These are phyloP conservation scores for Hysterangium stoloniferum DNA, from an alignment of 768 basidiomycete genomes.

Conservation along the genomic window DNA sequence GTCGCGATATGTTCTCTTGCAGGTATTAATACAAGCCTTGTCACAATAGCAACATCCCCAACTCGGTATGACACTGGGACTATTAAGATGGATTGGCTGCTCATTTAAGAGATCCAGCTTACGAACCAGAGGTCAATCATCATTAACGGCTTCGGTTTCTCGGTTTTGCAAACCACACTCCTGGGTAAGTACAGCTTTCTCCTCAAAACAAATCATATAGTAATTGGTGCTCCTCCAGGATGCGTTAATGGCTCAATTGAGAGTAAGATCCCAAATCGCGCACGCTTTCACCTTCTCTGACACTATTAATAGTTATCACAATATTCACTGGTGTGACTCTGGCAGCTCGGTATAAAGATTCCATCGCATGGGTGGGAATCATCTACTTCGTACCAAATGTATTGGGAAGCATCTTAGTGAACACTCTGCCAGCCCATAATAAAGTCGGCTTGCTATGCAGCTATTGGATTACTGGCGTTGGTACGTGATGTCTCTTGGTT, in stretches of 20 bases:
- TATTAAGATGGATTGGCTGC: not conserved
- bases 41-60: slow-evolving; percentile 42
- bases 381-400: slow-evolving; percentile 59
- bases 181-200: slow-evolving; percentile 25
- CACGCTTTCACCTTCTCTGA: too few relatives aligned
- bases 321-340: slow-evolving; percentile 60
- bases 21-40: not conserved
- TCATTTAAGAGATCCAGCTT: slow-evolving; percentile 22
- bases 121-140: slow-evolving; percentile 63
- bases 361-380: slow-evolving; percentile 55
- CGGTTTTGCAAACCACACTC: slow-evolving; percentile 55
- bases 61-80: slow-evolving; percentile 29
- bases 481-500: slow-evolving; percentile 16
- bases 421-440: slow-evolving; percentile 56
- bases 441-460: slow-evolving; percentile 58
- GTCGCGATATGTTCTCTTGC: too few relatives aligned
- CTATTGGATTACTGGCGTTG: slow-evolving; percentile 60
- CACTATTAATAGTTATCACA: slow-evolving; percentile 40
- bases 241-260: slow-evolving; percentile 60
- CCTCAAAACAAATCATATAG: not conserved
- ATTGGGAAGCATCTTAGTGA: slow-evolving; percentile 52
- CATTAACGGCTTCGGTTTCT: slow-evolving; percentile 59
- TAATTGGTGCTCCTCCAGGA: slow-evolving; percentile 17
- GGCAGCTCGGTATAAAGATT: slow-evolving; percentile 47
- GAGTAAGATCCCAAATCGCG: slow-evolving; percentile 26